phyloP scores from a whole-genome alignment of 2,329 filamentous ascomycete species.

The Ambrosiella xylebori region DNA sequence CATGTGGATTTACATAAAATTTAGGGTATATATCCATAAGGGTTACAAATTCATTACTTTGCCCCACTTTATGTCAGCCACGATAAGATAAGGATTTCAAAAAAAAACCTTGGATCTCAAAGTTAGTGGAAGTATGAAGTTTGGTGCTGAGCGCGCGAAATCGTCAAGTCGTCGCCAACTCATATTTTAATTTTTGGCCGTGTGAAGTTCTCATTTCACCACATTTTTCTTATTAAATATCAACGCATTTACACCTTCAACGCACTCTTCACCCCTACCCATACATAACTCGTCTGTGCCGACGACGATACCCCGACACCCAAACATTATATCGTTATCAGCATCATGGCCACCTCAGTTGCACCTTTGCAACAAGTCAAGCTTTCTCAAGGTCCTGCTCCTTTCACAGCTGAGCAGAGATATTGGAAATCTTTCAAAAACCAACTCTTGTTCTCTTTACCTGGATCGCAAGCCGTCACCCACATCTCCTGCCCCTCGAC shows the following conservation, averaged over 20 bases:
- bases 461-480: slow-evolving; percentile 75
- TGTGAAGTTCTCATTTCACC: no score
- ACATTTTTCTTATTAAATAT: no score
- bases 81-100: slow-evolving; percentile 8
- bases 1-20: no score
- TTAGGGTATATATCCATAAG: no score
- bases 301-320: neutral
- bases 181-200: neutral
- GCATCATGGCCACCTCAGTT: slow-evolving; percentile 67
- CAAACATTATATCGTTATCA: neutral
- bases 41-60: no score
- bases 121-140: neutral
- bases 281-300: neutral
- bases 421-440: slow-evolving; percentile 97
- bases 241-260: neutral
- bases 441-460: slow-evolving; percentile 74
- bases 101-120: slow-evolving; percentile 3
- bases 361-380: slow-evolving; percentile 64
- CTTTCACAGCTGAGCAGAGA: slow-evolving; percentile 75
- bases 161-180: neutral
- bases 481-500: slow-evolving; percentile 52
- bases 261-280: neutral
- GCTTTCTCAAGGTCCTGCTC: slow-evolving; percentile 64
- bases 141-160: neutral
- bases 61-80: slow-evolving; percentile 5